Evolutionary conservation across 1,284 basidiomycete species (phyloP).

Genomic region (Fomitopsis betulina): DNA sequence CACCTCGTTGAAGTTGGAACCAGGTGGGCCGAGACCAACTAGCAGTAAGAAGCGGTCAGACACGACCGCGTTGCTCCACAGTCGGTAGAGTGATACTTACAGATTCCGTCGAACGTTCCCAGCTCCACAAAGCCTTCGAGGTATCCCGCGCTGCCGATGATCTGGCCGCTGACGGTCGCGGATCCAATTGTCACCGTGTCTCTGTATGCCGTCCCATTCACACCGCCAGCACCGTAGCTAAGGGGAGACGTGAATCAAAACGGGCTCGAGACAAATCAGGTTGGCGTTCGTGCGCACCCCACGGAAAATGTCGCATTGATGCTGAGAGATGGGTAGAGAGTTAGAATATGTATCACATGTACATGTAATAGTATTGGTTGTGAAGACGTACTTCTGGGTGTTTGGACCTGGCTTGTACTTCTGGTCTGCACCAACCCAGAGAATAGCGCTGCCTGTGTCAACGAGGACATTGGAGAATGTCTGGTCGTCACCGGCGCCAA

Average conservation of each 20-base stretch:
- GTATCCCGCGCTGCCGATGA: conserved; percentile 8
- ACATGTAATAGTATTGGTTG: no score
- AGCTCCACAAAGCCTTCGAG: conserved; percentile 2
- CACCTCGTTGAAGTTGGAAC: conserved; percentile 8
- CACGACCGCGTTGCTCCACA: not conserved
- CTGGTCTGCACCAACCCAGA: conserved; percentile 10
- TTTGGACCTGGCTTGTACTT: conserved; percentile 7
- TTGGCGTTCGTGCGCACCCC: not conserved
- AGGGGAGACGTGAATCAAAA: not conserved
- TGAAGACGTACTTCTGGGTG: not conserved
- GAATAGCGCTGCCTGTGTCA: conserved; percentile 13
- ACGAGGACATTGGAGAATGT: conserved; percentile 9
- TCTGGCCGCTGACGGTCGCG: conserved; percentile 8
- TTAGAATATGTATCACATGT: not conserved
- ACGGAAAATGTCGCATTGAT: conserved; percentile 8
- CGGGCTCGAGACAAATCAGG: not conserved
- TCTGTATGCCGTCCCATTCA: conserved; percentile 9
- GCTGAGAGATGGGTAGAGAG: not conserved
- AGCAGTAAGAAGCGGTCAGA: not conserved
- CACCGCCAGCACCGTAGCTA: conserved; percentile 10
- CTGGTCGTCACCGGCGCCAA: conserved; percentile 9
- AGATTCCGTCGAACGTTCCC: conserved; percentile 9
- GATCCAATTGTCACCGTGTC: conserved; percentile 11
- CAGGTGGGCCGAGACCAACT: conserved; percentile 12
- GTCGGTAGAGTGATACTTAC: conserved; percentile 2